These are phyloP conservation scores for Rhizophora apiculata DNA, from an alignment of 345 rosid genomes.

Conservation along the genomic window DNA sequence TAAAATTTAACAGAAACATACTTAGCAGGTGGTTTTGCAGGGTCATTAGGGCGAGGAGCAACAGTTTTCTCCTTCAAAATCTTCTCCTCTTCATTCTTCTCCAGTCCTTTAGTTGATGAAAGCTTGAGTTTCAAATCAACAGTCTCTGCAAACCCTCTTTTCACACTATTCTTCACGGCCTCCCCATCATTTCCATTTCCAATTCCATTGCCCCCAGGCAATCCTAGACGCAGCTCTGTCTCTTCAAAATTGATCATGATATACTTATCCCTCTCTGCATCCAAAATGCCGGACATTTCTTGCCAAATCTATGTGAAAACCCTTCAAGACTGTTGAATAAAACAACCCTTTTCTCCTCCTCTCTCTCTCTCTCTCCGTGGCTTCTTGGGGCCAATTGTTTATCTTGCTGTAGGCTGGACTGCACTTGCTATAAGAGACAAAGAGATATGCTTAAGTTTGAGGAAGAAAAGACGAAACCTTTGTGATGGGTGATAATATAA, in stretches of 20 bases:
- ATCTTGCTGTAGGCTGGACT: background rate
- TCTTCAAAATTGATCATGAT: slow-evolving; percentile 73
- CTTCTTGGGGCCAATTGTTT: background rate
- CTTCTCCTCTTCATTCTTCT: slow-evolving; percentile 15
- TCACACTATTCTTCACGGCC: slow-evolving; percentile 9
- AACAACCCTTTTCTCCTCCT: background rate
- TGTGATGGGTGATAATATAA: slow-evolving; percentile 27
- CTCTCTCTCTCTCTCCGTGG: slow-evolving; percentile 2
- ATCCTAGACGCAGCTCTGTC: slow-evolving; percentile 79
- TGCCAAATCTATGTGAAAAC: background rate
- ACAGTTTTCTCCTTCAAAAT: slow-evolving; percentile 30
- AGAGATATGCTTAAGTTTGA: background rate
- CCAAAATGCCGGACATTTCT: slow-evolving; percentile 19
- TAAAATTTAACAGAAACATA: background rate
- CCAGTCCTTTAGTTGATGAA: slow-evolving; percentile 13
- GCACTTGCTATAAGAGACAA: background rate
- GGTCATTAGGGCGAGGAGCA: slow-evolving; percentile 17
- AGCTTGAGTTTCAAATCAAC: slow-evolving; percentile 29
- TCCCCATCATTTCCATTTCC: slow-evolving; percentile 6
- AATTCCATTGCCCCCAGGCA: slow-evolving; percentile 11
- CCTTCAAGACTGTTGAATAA: background rate
- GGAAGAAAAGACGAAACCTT: slow-evolving; percentile 18
- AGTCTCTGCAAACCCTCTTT: slow-evolving; percentile 29
- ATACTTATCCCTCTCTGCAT: slow-evolving; percentile 17
- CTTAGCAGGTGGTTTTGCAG: slow-evolving; percentile 30